Conservation (phyloP, 2,329 filamentous ascomycete genomes). For the Trichoderma hamatum region DNA sequence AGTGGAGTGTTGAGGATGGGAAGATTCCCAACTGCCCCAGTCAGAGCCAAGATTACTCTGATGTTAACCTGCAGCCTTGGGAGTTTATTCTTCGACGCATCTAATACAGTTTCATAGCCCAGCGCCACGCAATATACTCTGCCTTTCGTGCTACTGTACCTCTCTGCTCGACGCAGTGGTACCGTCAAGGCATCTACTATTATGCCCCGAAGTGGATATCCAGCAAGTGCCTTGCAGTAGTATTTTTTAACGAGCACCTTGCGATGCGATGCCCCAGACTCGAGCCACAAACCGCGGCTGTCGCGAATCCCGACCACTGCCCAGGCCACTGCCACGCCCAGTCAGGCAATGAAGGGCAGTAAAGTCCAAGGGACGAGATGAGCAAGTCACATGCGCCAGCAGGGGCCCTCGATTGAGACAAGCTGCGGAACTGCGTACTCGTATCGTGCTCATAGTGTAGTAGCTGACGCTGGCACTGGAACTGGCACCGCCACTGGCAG, state of each 20-base stretch:
- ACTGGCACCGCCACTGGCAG: background rate
- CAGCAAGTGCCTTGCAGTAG: background rate
- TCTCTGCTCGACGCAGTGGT: background rate
- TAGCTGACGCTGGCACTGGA: background rate
- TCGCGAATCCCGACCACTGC: background rate
- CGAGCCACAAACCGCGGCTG: background rate
- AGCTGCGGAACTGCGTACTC: slow-evolving; percentile 7
- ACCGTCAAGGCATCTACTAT: too few relatives aligned
- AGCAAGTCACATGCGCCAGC: slow-evolving; percentile 19
- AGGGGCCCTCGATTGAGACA: slow-evolving; percentile 16
- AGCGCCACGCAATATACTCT: background rate
- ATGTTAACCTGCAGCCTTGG: background rate
- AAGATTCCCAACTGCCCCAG: background rate
- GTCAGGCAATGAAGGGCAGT: background rate
- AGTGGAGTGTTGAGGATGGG: background rate
- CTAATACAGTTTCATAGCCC: background rate
- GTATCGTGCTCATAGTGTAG: background rate
- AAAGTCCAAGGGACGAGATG: background rate
- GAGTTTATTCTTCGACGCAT: background rate
- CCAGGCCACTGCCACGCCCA: background rate
- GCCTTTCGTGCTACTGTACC: background rate
- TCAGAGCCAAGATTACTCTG: background rate
- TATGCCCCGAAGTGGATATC: background rate
- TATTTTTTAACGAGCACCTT: background rate
- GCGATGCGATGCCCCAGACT: background rate